Evolutionary conservation across 163 green algal genomes (phyloP).

Genomic region (Trebouxiophyceae sp.): DNA sequence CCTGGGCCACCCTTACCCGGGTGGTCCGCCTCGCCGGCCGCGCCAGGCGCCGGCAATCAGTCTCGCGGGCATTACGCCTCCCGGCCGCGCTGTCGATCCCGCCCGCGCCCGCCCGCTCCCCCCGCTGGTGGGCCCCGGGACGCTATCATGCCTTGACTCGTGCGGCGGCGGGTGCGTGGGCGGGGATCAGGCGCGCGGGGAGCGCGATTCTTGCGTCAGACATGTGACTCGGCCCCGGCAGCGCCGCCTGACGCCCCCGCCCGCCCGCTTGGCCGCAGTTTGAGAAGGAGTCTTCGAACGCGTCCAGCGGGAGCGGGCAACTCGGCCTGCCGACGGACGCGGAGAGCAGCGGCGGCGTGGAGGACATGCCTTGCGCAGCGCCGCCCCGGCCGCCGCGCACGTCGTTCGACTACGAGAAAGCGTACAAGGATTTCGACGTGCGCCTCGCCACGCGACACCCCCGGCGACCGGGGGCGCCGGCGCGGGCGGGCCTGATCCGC

Average conservation of each 20-base stretch:
- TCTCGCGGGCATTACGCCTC: too few relatives aligned
- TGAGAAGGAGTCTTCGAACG: not conserved
- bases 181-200: not conserved
- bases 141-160: too few relatives aligned
- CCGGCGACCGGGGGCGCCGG: not conserved
- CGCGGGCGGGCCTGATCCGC: not conserved
- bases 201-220: not conserved
- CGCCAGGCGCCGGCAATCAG: too few relatives aligned
- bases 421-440: conserved; percentile 4
- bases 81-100: too few relatives aligned
- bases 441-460: not conserved
- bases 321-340: too few relatives aligned
- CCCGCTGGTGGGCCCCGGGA: too few relatives aligned
- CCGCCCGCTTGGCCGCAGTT: not conserved
- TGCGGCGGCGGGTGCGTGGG: too few relatives aligned
- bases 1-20: too few relatives aligned
- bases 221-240: not conserved
- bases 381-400: not conserved
- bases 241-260: not conserved
- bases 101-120: too few relatives aligned
- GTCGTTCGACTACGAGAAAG: not conserved
- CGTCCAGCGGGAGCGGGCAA: not conserved
- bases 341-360: not conserved
- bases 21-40: too few relatives aligned
- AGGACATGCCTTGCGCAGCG: too few relatives aligned